Conservation (phyloP, 2,329 filamentous ascomycete genomes). For the Botrytis medusae region DNA sequence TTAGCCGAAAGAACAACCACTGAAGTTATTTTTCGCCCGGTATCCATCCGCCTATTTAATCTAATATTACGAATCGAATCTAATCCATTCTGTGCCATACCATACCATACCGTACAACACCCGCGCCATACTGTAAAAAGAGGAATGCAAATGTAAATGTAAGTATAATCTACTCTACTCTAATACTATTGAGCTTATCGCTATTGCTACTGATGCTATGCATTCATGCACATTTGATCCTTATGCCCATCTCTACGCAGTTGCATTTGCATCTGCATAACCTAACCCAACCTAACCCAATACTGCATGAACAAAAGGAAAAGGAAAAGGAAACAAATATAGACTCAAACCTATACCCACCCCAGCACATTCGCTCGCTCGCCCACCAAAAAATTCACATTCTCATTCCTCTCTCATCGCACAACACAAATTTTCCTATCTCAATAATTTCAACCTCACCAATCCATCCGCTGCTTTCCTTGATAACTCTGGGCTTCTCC, state of each 20-base stretch:
- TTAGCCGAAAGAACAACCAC: not conserved
- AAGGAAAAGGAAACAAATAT: not conserved
- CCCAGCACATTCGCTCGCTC: not conserved
- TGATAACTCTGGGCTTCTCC: conserved; percentile 39
- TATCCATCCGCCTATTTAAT: not conserved
- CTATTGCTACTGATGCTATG: not conserved
- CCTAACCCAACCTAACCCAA: not conserved
- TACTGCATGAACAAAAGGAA: not conserved
- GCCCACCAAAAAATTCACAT: not conserved
- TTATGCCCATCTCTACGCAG: not conserved
- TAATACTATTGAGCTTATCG: not conserved
- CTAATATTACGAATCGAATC: too few relatives aligned
- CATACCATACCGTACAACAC: too few relatives aligned
- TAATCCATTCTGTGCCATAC: not conserved
- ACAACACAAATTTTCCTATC: not conserved
- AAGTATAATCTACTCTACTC: not conserved
- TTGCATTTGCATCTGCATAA: not conserved
- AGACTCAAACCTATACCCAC: not conserved
- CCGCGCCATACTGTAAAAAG: not conserved
- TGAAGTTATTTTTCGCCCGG: not conserved
- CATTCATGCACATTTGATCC: not conserved
- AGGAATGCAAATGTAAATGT: not conserved
- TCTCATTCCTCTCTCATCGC: not conserved
- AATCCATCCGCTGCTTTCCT: conserved; percentile 54
- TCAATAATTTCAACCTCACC: conserved; percentile 40